These are phyloP conservation scores for Verruconis gallopava DNA, from an alignment of 2,329 filamentous ascomycete genomes.

Conservation along the genomic window DNA sequence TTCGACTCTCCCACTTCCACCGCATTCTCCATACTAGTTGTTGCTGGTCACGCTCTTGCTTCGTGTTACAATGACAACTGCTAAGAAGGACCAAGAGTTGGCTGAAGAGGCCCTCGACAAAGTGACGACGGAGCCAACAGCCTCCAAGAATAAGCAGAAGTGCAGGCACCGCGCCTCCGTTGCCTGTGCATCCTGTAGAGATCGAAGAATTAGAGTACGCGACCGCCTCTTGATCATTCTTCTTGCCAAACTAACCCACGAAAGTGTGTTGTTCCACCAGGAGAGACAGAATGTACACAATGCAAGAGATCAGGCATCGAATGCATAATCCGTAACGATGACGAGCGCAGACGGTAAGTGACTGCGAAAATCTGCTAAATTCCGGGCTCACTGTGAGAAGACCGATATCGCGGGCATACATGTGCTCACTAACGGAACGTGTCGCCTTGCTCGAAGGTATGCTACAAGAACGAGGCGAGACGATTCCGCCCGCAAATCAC, in stretches of 20 bases:
- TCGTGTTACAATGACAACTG: neutral
- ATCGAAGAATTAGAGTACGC: slow-evolving; percentile 29
- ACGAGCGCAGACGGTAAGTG: slow-evolving; percentile 40
- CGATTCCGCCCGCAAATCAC: slow-evolving; percentile 38
- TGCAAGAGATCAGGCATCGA: slow-evolving; percentile 38
- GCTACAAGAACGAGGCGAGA: slow-evolving; percentile 37
- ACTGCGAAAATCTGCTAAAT: neutral
- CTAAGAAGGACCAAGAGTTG: slow-evolving; percentile 7
- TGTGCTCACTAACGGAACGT: slow-evolving; percentile 43
- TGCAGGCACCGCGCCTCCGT: slow-evolving; percentile 36
- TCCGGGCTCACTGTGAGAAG: slow-evolving; percentile 20
- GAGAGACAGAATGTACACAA: slow-evolving; percentile 38
- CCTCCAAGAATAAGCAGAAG: slow-evolving; percentile 17
- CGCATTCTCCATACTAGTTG: too few relatives aligned
- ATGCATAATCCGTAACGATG: slow-evolving; percentile 45
- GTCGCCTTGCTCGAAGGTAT: slow-evolving; percentile 40
- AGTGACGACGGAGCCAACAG: neutral
- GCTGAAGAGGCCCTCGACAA: neutral
- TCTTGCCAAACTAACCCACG: slow-evolving; percentile 15
- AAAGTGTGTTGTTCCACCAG: slow-evolving; percentile 42
- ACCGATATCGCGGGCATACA: slow-evolving; percentile 46
- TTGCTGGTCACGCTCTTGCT: too few relatives aligned
- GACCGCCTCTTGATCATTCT: neutral
- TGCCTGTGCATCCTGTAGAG: slow-evolving; percentile 42
- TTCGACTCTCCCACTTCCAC: neutral